Base-by-base conservation (phyloP, 2,329 filamentous ascomycete genomes). In the Xylariomycetidae sp. region DNA sequence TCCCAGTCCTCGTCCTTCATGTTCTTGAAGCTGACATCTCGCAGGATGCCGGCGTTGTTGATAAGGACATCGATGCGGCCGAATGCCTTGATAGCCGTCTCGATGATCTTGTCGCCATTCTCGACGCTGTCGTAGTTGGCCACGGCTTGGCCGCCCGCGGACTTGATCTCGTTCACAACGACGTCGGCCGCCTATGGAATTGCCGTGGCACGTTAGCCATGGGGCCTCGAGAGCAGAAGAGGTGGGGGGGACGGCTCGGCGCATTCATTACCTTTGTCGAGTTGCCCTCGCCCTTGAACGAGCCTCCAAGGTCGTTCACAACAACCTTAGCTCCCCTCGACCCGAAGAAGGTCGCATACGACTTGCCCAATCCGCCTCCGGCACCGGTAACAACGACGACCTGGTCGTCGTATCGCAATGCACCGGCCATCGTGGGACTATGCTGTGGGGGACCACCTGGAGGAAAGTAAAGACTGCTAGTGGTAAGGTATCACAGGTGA, bases 1-100 rank as follows among this genome's bases (percentile, higher is more conserved):
- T 98, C 90, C 92, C 92, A 98, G 63, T 98, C 92, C 57, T 83
- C 67, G 61, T 98, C 92, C 62, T 83, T 92, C 77, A 96, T 93
- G 68, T 96, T 96, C 76, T 95, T 95, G 72, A 98, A 96, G 74
- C 85, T 90, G 57, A 96, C 63, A 67, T 96, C 89, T 41, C 90
- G 83, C 40, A 95, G 74, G 57, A 96, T 96, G 56, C 92, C 90
- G 41, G 92, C 92, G 59, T 96, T 98, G 75, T 98, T 98, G 66
- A 98, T 82, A 52, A 98, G 80, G 45, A 98, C 70, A 61, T 98
- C 90, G 63, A 98, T 77, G 53, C 90, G 85, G 49, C 90, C 85
- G 57, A 81, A 92, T 35, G 69, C 70, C 61, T 85, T 69, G 58
- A 92, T 84, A 51, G 85, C 85, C 16, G 85, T 89, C 47, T 90